Evolutionary conservation across 2,329 filamentous ascomycete genomes (phyloP).

Genomic region (Colletotrichum sp.): DNA sequence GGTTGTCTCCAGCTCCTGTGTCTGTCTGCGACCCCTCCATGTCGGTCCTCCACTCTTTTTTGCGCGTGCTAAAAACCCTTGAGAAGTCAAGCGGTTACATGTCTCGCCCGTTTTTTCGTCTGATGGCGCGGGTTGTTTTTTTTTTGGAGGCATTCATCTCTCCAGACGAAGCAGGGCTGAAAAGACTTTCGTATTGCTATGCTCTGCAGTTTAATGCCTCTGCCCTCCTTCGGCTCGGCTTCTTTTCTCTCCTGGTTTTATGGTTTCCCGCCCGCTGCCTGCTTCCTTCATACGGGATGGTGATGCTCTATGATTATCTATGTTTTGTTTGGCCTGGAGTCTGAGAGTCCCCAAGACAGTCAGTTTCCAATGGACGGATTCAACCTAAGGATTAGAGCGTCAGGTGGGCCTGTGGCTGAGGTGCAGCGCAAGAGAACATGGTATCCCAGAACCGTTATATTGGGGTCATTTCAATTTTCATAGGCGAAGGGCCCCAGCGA

Average conservation of each 20-base stretch:
- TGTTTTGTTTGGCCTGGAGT: background rate
- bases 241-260: background rate
- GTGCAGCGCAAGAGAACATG: background rate
- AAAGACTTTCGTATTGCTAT: background rate
- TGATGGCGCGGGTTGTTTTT: background rate
- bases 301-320: background rate
- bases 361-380: background rate
- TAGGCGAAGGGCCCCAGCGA: background rate
- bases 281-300: background rate
- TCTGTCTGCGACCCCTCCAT: background rate
- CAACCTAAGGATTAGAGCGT: background rate
- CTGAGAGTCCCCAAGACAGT: background rate
- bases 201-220: background rate
- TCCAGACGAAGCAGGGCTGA: background rate
- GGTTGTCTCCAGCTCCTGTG: background rate
- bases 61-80: background rate
- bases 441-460: background rate
- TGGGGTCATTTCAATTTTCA: slow-evolving; percentile 10
- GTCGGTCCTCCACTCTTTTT: background rate
- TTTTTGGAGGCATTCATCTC: background rate
- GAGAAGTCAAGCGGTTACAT: slow-evolving; percentile 6
- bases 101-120: slow-evolving; percentile 8
- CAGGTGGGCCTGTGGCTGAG: background rate
- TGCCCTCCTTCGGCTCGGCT: background rate
- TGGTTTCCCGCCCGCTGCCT: background rate